Evolutionary conservation across 2,329 filamentous ascomycete species (phyloP), one percentile per base, ranked within the genome.

Genomic region (Talaromyces pinophilus): DNA sequence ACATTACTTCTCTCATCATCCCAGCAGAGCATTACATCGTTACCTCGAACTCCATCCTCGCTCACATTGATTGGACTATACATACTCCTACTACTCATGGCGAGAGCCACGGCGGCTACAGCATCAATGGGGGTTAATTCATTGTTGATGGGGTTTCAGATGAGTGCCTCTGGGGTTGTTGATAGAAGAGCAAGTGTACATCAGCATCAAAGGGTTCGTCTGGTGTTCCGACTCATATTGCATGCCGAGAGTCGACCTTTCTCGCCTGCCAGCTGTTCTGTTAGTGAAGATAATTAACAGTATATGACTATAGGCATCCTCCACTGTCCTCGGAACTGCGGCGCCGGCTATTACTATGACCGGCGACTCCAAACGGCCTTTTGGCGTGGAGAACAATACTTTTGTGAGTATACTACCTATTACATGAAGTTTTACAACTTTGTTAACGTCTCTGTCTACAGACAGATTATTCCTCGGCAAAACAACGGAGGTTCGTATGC

Each of bases 351-450:
- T 73, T 48, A 71, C 62, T 2, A 28, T 67, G 19, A 72, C 71
- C 1, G 70, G 68, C 3, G 65, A 72, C 54, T 6, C 66, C 2
- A 64, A 67, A 35, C 68, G 71, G 40, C 72, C 71, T n/a, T 73
- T 65, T 65, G 67, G 62, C 4, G 72, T 73, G 28, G 65, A 70
- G 17, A 71, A 71, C n/a, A 64, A 72, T 65, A 71, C 70, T 10
- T 73, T 73, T 65, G 71, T 73, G 57, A 55, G 68, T 63, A 33
- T 17, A 25, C 15, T 42, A 5, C 7, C 46, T 42, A 33, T 1
- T 17, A n/a, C 30, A 40, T 25, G 11, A 30, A 3, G 2, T 40
- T 52, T 5, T 22, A 25, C n/a, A 0, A 3, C 2, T 15, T 42
- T 19, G 8, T 30, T 65, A 42, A 65, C 52, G 3, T 35, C 50